Evolutionary conservation across 371 early-diverging fungal species (phyloP), one percentile per base, ranked within the genome.

Genomic region (Rhizopus arrhizus): DNA sequence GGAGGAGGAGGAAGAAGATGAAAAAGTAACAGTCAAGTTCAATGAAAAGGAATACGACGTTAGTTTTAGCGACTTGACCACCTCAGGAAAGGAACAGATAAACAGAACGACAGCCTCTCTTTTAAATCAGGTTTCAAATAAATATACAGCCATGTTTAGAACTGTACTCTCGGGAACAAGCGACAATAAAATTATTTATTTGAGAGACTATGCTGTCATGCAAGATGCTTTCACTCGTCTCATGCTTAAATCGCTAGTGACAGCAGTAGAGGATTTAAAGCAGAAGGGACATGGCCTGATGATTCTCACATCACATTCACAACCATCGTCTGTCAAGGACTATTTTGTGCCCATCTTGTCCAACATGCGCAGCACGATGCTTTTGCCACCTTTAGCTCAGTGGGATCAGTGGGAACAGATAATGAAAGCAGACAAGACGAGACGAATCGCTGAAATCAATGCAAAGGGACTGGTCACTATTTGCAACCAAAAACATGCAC

Each of bases 141-240:
- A 52, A 58, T 63, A 53, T 28, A 64, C 61, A 38, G 58, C 43
- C 22, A 68, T 65, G 54, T 71, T 69, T 47, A 66, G 54, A 56
- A 43, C 41, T 0, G 28, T 62, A 10, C 47, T 65, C 13, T 45
- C 50, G 7, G 29, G 13, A 45, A 16, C 33, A 49, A 3, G 5
- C 49, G 34, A 48, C 54, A 50, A 36, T 31, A 50, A 77, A 63
- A 77, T 78, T 32, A 57, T 84, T 28, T 81, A 80, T 41, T 49
- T 84, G 46, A 69, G 79, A 43, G 85, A 84, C 41, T 77, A 76
- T 58, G 70, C 69, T 11, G 73, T 73, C 3, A 80, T 82, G 62
- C 64, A 77, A 16, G 80, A 77, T 9, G 62, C 69, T 4, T 65
- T 73, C 42, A 73, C 72, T 8, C 48, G 70, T 9, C 45, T 74